Conservation (phyloP, 495 filamentous ascomycete species). For the Tuber calosporum region DNA sequence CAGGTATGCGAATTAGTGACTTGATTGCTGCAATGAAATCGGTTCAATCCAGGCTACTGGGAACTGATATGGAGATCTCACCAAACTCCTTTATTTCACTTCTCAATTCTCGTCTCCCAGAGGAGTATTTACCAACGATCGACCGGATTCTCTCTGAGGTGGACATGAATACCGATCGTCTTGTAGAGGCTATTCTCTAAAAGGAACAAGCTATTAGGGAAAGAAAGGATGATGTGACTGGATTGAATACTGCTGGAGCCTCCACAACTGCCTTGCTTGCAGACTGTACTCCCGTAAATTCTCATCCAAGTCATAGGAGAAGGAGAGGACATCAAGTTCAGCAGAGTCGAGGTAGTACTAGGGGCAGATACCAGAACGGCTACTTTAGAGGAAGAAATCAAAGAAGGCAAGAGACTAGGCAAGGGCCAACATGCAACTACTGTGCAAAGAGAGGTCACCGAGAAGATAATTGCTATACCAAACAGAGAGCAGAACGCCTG, state of each 20-base stretch:
- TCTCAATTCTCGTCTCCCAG: neutral
- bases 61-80: neutral
- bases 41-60: neutral
- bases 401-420: neutral
- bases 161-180: neutral
- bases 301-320: no score
- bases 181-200: neutral
- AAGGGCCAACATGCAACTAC: neutral
- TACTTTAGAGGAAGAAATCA: neutral
- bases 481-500: neutral
- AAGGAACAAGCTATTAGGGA: neutral
- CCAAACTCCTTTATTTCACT: neutral
- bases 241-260: neutral
- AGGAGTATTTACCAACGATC: neutral
- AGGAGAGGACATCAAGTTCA: no score
- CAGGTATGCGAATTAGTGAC: no score
- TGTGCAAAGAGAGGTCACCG: neutral
- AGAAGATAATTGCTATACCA: neutral
- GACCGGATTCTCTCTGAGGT: neutral
- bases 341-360: fast-evolving
- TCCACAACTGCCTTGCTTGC: neutral
- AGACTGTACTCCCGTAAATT: fast-evolving
- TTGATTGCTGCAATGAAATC: no score
- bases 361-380: neutral
- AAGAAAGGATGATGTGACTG: neutral